Evolutionary conservation across 768 basidiomycete species (phyloP).

Genomic region (Panellus pusillus): DNA sequence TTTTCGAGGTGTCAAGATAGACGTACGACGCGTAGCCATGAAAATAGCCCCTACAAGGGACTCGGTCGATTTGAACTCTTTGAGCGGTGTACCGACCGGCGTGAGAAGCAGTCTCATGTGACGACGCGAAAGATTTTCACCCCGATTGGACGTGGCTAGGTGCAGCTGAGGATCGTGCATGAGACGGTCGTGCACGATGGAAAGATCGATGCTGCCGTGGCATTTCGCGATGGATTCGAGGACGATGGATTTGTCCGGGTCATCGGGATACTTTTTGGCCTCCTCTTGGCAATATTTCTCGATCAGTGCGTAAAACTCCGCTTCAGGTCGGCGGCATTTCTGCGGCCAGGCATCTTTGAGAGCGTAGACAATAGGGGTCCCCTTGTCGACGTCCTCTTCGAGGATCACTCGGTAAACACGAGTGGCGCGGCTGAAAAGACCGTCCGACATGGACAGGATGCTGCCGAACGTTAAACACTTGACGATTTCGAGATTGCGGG

Average conservation of each 20-base stretch:
- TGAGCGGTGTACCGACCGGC: not conserved
- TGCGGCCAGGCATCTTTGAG: conserved; percentile 16
- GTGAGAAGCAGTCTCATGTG: conserved; percentile 7
- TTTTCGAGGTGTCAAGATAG: not conserved
- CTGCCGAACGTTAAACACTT: conserved; percentile 3
- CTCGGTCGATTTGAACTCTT: not conserved
- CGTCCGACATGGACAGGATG: not conserved
- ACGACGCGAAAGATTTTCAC: not conserved
- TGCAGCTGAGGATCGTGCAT: not conserved
- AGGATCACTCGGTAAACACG: conserved; percentile 9
- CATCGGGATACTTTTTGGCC: not conserved
- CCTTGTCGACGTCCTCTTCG: not conserved
- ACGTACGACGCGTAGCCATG: conserved; percentile 6
- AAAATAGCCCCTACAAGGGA: not conserved
- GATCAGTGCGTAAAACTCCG: conserved; percentile 14
- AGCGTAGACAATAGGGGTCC: not conserved
- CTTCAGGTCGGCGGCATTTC: conserved; percentile 3
- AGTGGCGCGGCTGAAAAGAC: conserved; percentile 9
- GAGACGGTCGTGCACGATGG: not conserved
- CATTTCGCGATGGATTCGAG: not conserved
- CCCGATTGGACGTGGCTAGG: not conserved
- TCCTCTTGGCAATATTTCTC: not conserved
- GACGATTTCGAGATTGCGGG: not conserved
- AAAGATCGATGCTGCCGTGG: conserved; percentile 12
- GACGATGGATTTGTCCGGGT: too few species aligned